Base-by-base conservation (phyloP, 257 asterid genomes). In the Capsicum chinense region DNA sequence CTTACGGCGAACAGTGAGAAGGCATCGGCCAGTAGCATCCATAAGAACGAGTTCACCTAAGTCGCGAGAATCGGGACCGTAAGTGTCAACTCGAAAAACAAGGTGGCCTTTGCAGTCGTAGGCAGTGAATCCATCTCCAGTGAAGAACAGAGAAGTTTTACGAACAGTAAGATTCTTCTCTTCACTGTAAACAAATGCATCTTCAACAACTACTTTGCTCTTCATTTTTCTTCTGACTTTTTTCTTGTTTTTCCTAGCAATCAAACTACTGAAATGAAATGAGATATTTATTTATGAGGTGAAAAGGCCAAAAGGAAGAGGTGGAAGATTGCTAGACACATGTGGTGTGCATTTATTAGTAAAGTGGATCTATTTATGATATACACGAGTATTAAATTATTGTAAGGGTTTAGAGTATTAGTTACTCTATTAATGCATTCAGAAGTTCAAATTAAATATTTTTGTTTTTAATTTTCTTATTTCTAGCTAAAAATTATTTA, bases 1-100 rank as follows among this genome's bases (percentile, higher is more conserved):
- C 98, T 94, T 93, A 62, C 95, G 92, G 37, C 94, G 97, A 80
- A 94, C 92, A n/a, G 97, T 91, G 85, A 93, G 93, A 83, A 93
- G 90, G 89, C 95, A 92, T 12, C 90, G 86, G 0, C 97, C 98
- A 58, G 88, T 80, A 47, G 93, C 86, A 81, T 94, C 95, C 98
- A 93, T 92, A 81, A 94, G 97, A 13, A 92, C 97, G 85, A 90
- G 83, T 83, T 94, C 97, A 14, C 73, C 88, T 54, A 83, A 15
- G 69, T 90, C 91, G 7, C 87, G 85, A 21, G 80, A 71, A 17
- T 89, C 94, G 19, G 94, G 92, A 4, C 93, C 93, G 87, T 93
- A 93, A 0, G 93, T 59, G 59, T 93, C 98, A 70, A 94, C 98
- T 10, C 98, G 95, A 87, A 94, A 94, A 17, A 93, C 88, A 57